Percentiles rank a stretch among this genome's conserved stretches.
Conservation (phyloP, 1,139 yeast species). For the Pneumocystis sp. region DNA sequence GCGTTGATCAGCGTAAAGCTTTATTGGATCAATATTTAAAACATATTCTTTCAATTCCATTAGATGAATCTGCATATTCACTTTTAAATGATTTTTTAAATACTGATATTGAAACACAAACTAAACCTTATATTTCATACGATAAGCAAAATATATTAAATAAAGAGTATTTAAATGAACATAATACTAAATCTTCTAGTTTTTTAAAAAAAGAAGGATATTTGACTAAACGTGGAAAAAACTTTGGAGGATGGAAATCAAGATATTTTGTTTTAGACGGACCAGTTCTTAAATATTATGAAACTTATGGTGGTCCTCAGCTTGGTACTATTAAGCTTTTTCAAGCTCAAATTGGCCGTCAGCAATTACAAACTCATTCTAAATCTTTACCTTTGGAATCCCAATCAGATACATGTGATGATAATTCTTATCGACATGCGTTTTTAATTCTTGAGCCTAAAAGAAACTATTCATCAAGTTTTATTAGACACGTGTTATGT, state of each 20-base stretch:
- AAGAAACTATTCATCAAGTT: slow-evolving; percentile 37
- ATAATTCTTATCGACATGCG: slow-evolving; percentile 62
- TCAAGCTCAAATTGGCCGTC: slow-evolving; percentile 51
- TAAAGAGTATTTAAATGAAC: neutral
- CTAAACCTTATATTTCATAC: slow-evolving; percentile 36
- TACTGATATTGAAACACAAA: slow-evolving; percentile 53
- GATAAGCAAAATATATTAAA: slow-evolving; percentile 33
- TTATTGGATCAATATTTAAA: neutral
- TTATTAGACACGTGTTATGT: slow-evolving; percentile 55
- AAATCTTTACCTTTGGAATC: slow-evolving; percentile 30
- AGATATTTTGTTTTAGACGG: slow-evolving; percentile 64
- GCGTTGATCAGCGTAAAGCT: slow-evolving; percentile 3
- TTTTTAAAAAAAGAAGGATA: slow-evolving; percentile 44
- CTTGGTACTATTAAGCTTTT: slow-evolving; percentile 45
- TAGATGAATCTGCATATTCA: slow-evolving; percentile 25
- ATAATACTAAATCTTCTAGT: neutral
- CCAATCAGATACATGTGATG: slow-evolving; percentile 25
- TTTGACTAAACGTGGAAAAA: slow-evolving; percentile 48
- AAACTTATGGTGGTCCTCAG: slow-evolving; percentile 42
- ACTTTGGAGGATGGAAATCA: slow-evolving; percentile 54
- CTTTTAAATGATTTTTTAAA: slow-evolving; percentile 44
- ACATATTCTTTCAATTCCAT: neutral
- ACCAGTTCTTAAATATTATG: slow-evolving; percentile 44
- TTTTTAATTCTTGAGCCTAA: slow-evolving; percentile 54
- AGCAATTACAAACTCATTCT: slow-evolving; percentile 27